Evolutionary conservation across 345 rosid genomes (phyloP), one percentile per base, ranked within the genome.

Genomic region (Eucalyptus victrix): DNA sequence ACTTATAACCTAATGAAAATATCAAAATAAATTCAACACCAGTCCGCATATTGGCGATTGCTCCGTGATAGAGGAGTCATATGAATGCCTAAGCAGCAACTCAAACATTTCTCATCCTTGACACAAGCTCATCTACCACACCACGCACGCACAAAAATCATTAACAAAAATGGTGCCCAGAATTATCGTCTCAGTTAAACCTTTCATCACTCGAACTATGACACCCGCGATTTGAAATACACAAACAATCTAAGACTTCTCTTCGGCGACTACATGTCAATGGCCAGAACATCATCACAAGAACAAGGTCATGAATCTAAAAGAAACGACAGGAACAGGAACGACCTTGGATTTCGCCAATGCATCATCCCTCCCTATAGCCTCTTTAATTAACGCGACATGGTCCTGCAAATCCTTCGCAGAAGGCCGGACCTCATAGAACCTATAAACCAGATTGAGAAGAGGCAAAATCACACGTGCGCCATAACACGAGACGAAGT

Each of bases 371-470:
- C 94, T 92, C 91, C 93, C 88, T 87, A 94, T 92, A 76, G 97
- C 98, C 91, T 96, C 98, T 67, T 88, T 60, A 60, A 97, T 93
- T 91, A 96, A 91, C 65, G 81, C 92, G 89, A 92, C 87, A 92
- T 97, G 96, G 86, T 96, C 95, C 86, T 94, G 94, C 94, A 98
- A 93, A 93, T 98, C 99, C 89, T 97, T 93, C 87, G 93, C 95
- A 8, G 97, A 94, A 60, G 98, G 99, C 92, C 92, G 92, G 86
- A 90, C 93, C 30, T 95, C 99, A 91, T 90, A 93, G 23, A 89
- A 92, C 89, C 99, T 98, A 90, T 90, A 95, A 90, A 86, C 86
- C 69, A 40, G 76, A 65, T 12, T 34, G 42, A 67, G 53, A 44
- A 67, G 12, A n/a, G 50, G 47, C 40, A 30, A 32, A 58, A 60